phyloP scores from a whole-genome alignment of 1,284 basidiomycete genomes.

The Cystobasidium pallidum region DNA sequence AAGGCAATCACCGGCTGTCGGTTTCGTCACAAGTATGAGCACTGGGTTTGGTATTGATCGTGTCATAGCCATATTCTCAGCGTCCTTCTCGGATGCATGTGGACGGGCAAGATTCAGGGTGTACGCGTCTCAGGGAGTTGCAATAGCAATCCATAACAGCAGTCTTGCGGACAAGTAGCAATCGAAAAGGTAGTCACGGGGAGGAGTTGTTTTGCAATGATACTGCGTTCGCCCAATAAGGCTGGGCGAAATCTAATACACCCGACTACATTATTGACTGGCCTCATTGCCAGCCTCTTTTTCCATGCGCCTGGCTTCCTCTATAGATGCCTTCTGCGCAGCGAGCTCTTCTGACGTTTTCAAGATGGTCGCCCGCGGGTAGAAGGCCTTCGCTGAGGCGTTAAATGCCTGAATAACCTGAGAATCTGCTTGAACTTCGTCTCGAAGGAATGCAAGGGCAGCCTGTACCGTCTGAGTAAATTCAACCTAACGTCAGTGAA shows the following conservation, averaged over 20 bases:
- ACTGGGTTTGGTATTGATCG: too few species aligned
- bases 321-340: slow-evolving; percentile 2
- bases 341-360: slow-evolving; percentile 56
- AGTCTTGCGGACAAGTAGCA: too few species aligned
- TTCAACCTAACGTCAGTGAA: too few species aligned
- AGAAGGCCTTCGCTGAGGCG: slow-evolving; percentile 61
- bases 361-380: slow-evolving; percentile 69
- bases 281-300: slow-evolving; percentile 64
- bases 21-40: neutral
- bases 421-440: slow-evolving; percentile 62
- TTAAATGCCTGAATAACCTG: slow-evolving; percentile 66
- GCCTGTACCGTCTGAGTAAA: slow-evolving; percentile 10
- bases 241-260: neutral
- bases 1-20: too few species aligned
- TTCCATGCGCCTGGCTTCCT: slow-evolving; percentile 18
- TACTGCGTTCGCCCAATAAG: neutral
- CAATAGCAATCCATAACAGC: too few species aligned
- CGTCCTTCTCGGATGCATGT: too few species aligned
- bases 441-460: slow-evolving; percentile 60
- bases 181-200: too few species aligned
- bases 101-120: too few species aligned
- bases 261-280: slow-evolving; percentile 57
- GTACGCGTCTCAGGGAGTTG: too few species aligned
- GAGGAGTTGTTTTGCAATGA: too few species aligned
- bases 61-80: too few species aligned